Conservation (phyloP, 306 rosid genomes). For the Crotalaria pallida region DNA sequence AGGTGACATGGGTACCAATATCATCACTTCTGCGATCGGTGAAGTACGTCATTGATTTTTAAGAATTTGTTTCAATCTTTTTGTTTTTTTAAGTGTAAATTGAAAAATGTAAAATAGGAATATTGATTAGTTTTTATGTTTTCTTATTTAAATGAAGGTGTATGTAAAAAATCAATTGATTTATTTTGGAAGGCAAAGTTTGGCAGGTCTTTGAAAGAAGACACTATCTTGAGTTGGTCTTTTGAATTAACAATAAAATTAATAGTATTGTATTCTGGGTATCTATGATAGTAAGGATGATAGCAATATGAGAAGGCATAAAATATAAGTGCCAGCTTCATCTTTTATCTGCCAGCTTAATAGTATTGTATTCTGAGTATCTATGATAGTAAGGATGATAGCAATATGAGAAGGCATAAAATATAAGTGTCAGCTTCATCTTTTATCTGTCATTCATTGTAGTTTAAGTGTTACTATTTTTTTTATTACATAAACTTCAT, state of each 20-base stretch:
- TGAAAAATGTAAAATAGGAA: background rate
- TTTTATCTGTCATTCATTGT: background rate
- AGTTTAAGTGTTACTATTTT: conserved; percentile 3
- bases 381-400: background rate
- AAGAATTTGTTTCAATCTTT: background rate
- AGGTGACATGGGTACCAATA: conserved; percentile 87
- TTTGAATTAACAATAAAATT: background rate
- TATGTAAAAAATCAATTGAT: background rate
- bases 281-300: background rate
- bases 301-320: background rate
- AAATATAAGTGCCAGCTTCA: background rate
- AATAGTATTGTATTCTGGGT: background rate
- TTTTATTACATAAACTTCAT: background rate
- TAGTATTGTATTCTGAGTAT: background rate
- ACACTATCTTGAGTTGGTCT: background rate
- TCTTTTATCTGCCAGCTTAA: background rate
- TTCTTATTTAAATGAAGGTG: background rate
- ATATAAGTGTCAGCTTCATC: background rate
- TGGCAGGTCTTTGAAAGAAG: background rate
- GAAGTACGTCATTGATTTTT: conserved; percentile 51
- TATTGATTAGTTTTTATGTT: background rate
- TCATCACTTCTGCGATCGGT: conserved; percentile 77
- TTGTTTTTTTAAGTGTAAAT: background rate
- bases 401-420: background rate
- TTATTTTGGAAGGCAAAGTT: background rate